Evolutionary conservation across 768 basidiomycete genomes (phyloP), one percentile per base, ranked within the genome.

Genomic region (Lentinula raphanica): DNA sequence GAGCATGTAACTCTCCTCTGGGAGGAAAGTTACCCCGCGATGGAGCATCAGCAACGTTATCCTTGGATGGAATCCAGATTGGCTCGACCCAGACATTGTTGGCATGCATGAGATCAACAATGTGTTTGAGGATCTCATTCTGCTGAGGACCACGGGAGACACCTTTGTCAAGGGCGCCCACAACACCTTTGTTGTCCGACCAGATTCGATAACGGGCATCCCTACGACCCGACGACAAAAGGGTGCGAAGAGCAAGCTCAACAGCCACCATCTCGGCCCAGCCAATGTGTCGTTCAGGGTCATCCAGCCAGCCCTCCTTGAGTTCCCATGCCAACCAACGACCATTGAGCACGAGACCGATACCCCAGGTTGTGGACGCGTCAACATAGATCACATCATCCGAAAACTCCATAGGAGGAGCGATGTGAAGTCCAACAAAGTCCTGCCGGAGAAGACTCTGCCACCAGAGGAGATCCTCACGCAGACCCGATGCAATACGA

Each of bases 191-290:
- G 57, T 81, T 79, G 60, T 82, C 78, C 0, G 75, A 79, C 5
- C 68, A 67, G 1, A 82, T 54, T 0, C 58, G 42, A 3, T 78
- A 44, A 19, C 67, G 68, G 5, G 59, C 63, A 5, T 68, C 59
- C 0, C 35, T 53, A 32, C 66, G 61, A 1, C 68, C 67, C 0
- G 65, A 49, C 0, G 70, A 60, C 3, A 75, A 62, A 5, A 74
- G 39, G 1, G 71, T 66, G 1, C 66, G 67, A 0, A 79, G 29
- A 0, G 74, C 77, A 0, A 80, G 64, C 54, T 79, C 77, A 1
- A 78, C 66, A 0, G 76, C 78, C 0, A 75, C 70, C 66, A 78
- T 72, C 63, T 79, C 79, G 0, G 72, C 74, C 78, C 79, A 80
- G 6, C 72, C 71, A 19, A 77, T 79, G 56, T 72, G 64, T 8